Evolutionary conservation across 192 early-diverging fungal species (phyloP), one percentile per base, ranked within the genome.

Genomic region (Coemansia sp.): DNA sequence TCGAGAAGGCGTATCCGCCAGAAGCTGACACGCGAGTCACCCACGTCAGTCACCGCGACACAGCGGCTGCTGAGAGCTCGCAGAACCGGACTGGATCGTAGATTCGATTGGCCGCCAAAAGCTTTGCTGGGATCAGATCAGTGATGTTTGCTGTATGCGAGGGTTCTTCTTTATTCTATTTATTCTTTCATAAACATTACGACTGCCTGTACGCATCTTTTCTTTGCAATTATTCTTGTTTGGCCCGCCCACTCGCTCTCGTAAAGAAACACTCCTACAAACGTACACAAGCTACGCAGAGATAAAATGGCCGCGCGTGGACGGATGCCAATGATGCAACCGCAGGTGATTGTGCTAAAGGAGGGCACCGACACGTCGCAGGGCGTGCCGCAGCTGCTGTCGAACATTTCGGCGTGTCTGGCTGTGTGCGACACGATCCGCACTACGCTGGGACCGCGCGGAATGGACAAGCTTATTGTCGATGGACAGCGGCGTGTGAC

Each of bases 401-500:
- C 95, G 65, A 99, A 99, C 82, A 96, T 99, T 68, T 93, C 93
- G 60, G 95, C 97, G 56, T 95, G 94, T 72, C 66, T 92, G 62
- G 94, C 94, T 25, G 88, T 98, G 54, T 95, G 94, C 61, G 97
- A 99, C 75, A 93, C 89, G 55, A 90, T 99, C 67, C 87, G 93
- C 64, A 97, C 95, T 5, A 98, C 97, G 22, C 87, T 99, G 37
- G 97, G 97, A 47, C 97, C 97, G 35, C 87, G 95, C 60, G 97
- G 97, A 58, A 99, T 99, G 97, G 97, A 99, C 78, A 99, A 99
- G 84, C 84, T 99, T 51, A 98, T 99, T 63, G 95, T 98, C 48
- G 95, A 97, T 72, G 85, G 86, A 56, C 92, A 90, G 70, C 91
- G 90, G 91, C 84, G 65, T 56, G 95, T 95, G 29, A 98, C 95